Percentiles rank a stretch among this genome's conserved stretches.
Evolutionary conservation across 106 monocot species (phyloP).

Genomic region (Posidonia australis): DNA sequence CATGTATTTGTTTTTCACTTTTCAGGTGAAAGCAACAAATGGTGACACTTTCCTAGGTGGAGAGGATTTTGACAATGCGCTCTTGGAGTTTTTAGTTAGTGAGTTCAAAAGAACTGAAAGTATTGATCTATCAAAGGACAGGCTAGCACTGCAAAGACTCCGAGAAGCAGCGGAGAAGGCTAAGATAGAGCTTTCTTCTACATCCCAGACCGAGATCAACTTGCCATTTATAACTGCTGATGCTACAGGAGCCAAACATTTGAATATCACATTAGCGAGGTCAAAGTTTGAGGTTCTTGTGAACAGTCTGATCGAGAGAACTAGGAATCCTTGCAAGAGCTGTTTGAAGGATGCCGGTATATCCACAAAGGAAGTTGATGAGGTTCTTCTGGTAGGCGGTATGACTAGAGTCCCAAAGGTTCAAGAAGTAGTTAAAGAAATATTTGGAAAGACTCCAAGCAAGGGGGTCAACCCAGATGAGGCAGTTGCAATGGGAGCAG

Average conservation of each 20-base stretch:
- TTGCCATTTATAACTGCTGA: slow-evolving; percentile 85
- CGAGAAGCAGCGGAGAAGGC: slow-evolving; percentile 88
- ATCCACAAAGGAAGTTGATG: slow-evolving; percentile 63
- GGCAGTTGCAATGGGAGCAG: slow-evolving; percentile 77
- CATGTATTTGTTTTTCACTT: no score
- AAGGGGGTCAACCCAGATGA: slow-evolving; percentile 94
- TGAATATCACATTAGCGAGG: slow-evolving; percentile 71
- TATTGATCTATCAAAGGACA: no score
- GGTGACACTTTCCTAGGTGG: slow-evolving; percentile 90
- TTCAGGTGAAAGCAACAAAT: slow-evolving; percentile 87
- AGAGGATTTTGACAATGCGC: slow-evolving; percentile 67
- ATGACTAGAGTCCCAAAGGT: slow-evolving; percentile 87
- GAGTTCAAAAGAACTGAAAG: slow-evolving; percentile 74
- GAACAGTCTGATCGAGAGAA: slow-evolving; percentile 63
- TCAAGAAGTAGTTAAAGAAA: slow-evolving; percentile 56
- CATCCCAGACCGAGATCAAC: slow-evolving; percentile 75
- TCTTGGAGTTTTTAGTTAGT: slow-evolving; percentile 58
- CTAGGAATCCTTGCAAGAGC: slow-evolving; percentile 59
- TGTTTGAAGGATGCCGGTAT: slow-evolving; percentile 74
- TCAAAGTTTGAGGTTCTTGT: slow-evolving; percentile 77
- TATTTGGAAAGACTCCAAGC: slow-evolving; percentile 71
- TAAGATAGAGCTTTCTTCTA: slow-evolving; percentile 76
- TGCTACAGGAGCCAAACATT: slow-evolving; percentile 70
- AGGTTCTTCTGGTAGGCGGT: slow-evolving; percentile 82
- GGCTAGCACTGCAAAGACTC: slow-evolving; percentile 64